Evolutionary conservation across 352 stramenopile genomes (phyloP).

Genomic region (Globisporangium camurandrum): DNA sequence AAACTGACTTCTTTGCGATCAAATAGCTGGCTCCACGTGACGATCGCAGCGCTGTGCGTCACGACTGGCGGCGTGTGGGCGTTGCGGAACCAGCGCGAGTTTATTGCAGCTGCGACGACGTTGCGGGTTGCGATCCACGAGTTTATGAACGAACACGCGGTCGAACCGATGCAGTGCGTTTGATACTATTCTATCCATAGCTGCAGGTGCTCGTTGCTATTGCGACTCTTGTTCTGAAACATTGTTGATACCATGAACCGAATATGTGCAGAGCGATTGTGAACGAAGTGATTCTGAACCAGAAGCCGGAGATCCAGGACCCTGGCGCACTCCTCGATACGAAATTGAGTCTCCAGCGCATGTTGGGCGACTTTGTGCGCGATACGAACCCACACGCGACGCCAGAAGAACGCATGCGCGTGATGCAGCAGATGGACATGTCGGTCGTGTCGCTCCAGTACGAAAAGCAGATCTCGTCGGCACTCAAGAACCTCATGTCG

Average conservation of each 20-base stretch:
- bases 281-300: slow-evolving; percentile 71
- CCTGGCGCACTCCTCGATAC: slow-evolving; percentile 64
- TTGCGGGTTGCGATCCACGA: slow-evolving; percentile 37
- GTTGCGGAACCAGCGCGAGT: slow-evolving; percentile 58
- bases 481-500: slow-evolving; percentile 74
- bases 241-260: no score
- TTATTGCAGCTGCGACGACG: slow-evolving; percentile 35
- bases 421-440: slow-evolving; percentile 68
- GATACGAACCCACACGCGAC: slow-evolving; percentile 60
- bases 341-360: slow-evolving; percentile 74
- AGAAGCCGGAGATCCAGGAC: slow-evolving; percentile 81
- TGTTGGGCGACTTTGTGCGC: slow-evolving; percentile 72
- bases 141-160: slow-evolving; percentile 77
- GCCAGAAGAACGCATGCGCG: slow-evolving; percentile 26
- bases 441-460: slow-evolving; percentile 69
- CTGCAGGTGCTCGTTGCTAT: neutral
- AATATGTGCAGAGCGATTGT: slow-evolving; percentile 76
- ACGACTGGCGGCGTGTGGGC: slow-evolving; percentile 53
- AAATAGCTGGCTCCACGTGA: slow-evolving; percentile 53
- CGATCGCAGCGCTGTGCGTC: slow-evolving; percentile 43
- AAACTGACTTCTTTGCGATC: neutral
- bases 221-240: neutral
- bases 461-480: slow-evolving; percentile 50
- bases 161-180: slow-evolving; percentile 58
- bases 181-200: neutral